Conservation (phyloP, 345 rosid genomes). For the Citrus mangshanensis region DNA sequence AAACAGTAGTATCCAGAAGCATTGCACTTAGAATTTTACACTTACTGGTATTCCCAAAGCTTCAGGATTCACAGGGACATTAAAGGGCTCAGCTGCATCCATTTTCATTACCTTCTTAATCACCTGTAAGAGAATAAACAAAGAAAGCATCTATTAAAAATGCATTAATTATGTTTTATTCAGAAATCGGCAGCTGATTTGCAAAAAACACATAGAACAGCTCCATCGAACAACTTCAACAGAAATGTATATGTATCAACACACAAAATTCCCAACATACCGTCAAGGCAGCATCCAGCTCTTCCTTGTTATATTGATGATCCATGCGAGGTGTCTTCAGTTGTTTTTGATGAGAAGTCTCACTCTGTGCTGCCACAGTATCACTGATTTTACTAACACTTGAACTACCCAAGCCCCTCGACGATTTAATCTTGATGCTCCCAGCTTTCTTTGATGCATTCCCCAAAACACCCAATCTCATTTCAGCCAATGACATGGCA, state of each 20-base stretch:
- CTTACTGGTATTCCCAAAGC: slow-evolving; percentile 98
- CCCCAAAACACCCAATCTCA: slow-evolving; percentile 38
- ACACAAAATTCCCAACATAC: slow-evolving; percentile 34
- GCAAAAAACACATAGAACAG: neutral
- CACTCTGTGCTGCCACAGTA: slow-evolving; percentile 26
- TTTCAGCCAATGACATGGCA: slow-evolving; percentile 51
- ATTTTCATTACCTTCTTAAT: slow-evolving; percentile 96
- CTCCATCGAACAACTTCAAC: neutral
- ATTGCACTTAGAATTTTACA: slow-evolving; percentile 1
- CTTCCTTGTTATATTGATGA: slow-evolving; percentile 53
- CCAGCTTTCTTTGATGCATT: slow-evolving; percentile 63
- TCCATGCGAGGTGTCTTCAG: slow-evolving; percentile 31
- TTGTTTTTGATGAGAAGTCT: slow-evolving; percentile 36
- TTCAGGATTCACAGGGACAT: slow-evolving; percentile 86
- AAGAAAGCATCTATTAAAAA: neutral
- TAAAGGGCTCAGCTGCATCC: slow-evolving; percentile 98
- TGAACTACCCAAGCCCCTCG: slow-evolving; percentile 42
- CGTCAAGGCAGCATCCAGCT: slow-evolving; percentile 61
- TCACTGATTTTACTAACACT: slow-evolving; percentile 31
- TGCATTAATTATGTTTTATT: neutral
- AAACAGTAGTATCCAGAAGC: neutral
- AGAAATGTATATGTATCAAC: neutral
- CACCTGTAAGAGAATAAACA: slow-evolving; percentile 38
- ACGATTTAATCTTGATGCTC: slow-evolving; percentile 72
- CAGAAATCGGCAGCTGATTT: neutral